These are phyloP conservation scores for Micromonas pusilla DNA, from an alignment of 139 green algal genomes.

Conservation along the genomic window DNA sequence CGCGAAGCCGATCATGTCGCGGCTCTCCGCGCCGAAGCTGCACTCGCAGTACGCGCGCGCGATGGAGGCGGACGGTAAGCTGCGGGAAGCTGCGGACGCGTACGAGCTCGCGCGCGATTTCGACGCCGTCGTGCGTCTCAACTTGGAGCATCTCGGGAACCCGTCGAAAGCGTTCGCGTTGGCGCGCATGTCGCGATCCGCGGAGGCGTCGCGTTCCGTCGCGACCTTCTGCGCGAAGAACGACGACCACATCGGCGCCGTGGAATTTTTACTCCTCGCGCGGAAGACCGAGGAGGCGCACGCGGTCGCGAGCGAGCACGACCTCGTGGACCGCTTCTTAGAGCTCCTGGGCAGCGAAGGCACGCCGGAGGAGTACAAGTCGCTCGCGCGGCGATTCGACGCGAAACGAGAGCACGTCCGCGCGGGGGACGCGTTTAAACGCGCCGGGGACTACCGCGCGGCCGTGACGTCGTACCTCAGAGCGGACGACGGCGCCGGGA, in stretches of 20 bases:
- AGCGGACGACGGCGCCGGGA: slow-evolving; percentile 25
- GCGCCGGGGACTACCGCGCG: slow-evolving; percentile 41
- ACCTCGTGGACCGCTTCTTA: slow-evolving; percentile 62
- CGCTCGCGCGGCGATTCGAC: slow-evolving; percentile 42
- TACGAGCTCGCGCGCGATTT: slow-evolving; percentile 61
- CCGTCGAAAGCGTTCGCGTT: slow-evolving; percentile 55
- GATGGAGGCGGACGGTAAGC: slow-evolving; percentile 63
- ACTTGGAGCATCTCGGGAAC: slow-evolving; percentile 55
- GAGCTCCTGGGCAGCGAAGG: background rate
- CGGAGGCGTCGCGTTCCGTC: slow-evolving; percentile 44
- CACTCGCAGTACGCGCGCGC: slow-evolving; percentile 39
- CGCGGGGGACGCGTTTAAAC: slow-evolving; percentile 53
- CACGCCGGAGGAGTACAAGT: slow-evolving; percentile 49
- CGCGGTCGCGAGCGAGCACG: slow-evolving; percentile 55
- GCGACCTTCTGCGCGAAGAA: slow-evolving; percentile 45
- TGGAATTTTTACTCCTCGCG: slow-evolving; percentile 64
- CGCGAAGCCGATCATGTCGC: slow-evolving; percentile 60
- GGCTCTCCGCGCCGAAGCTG: slow-evolving; percentile 39
- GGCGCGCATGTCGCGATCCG: slow-evolving; percentile 49
- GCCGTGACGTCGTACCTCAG: slow-evolving; percentile 53
- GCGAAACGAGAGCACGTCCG: background rate
- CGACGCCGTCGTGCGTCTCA: slow-evolving; percentile 54
- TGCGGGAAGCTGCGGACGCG: slow-evolving; percentile 33
- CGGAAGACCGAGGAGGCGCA: slow-evolving; percentile 59
- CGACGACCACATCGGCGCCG: slow-evolving; percentile 37